Evolutionary conservation across 768 basidiomycete species (phyloP).

Genomic region (Rhodotorula toruloides): DNA sequence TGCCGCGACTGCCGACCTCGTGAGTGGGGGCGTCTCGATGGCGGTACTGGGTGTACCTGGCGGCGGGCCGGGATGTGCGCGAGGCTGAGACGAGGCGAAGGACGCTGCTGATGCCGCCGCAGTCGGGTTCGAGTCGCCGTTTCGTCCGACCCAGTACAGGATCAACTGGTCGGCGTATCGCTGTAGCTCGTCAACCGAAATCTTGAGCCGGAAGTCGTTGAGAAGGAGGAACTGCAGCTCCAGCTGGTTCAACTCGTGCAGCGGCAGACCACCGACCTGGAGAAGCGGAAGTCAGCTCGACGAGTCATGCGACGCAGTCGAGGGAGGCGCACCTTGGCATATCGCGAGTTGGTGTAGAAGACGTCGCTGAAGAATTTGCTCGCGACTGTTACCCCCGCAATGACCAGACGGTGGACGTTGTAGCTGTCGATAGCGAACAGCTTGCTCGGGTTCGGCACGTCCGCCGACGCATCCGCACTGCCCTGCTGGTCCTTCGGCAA

Average conservation of each 20-base stretch:
- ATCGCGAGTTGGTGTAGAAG: slow-evolving; percentile 97
- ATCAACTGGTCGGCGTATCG: slow-evolving; percentile 86
- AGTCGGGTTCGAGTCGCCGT: slow-evolving; percentile 1
- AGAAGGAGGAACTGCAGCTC: slow-evolving; percentile 95
- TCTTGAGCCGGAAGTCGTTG: slow-evolving; percentile 87
- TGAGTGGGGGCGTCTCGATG: slow-evolving; percentile 2
- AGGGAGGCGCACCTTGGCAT: slow-evolving; percentile 71
- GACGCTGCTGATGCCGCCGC: background rate
- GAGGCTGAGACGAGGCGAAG: background rate
- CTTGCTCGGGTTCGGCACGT: slow-evolving; percentile 43
- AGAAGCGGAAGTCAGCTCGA: background rate
- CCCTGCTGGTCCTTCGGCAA: slow-evolving; percentile 1
- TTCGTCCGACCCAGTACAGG: slow-evolving; percentile 44
- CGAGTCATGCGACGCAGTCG: background rate
- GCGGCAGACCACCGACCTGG: slow-evolving; percentile 91
- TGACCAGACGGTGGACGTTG: slow-evolving; percentile 93
- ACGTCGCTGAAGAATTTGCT: slow-evolving; percentile 99
- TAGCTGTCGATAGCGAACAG: slow-evolving; percentile 91
- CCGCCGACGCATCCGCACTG: background rate
- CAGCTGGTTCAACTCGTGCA: slow-evolving; percentile 86
- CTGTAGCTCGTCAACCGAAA: slow-evolving; percentile 86
- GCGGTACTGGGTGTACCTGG: background rate
- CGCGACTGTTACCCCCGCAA: slow-evolving; percentile 97
- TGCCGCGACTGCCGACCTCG: background rate
- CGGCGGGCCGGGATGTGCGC: background rate